phyloP scores from a whole-genome alignment of 257 asterid species.

The Solanum peruvianum region DNA sequence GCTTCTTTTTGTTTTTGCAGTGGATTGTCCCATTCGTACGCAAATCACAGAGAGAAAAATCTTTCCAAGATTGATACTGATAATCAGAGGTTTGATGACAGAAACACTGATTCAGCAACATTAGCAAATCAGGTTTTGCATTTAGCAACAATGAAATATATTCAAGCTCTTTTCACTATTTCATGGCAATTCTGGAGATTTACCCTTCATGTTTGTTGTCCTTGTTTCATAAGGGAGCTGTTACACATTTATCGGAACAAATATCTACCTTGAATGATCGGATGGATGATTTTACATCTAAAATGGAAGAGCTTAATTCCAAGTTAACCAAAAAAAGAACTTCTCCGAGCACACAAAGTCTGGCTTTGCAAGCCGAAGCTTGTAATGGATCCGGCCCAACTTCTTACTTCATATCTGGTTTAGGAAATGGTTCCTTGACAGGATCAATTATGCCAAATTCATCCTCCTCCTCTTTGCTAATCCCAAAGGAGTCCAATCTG shows the following conservation, averaged over 20 bases:
- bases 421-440: constrained; percentile 78
- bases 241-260: constrained; percentile 74
- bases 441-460: constrained; percentile 63
- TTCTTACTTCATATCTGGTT: constrained; percentile 70
- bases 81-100: constrained; percentile 37
- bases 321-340: constrained; percentile 40
- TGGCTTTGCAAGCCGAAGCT: constrained; percentile 39
- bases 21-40: constrained; percentile 81
- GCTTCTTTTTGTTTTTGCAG: constrained; percentile 21
- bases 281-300: constrained; percentile 79
- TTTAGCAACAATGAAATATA: neutral
- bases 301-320: constrained; percentile 65
- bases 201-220: neutral
- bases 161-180: neutral
- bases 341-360: constrained; percentile 45
- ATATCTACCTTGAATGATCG: constrained; percentile 73
- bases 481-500: constrained; percentile 61
- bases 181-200: neutral
- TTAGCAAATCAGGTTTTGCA: constrained; percentile 38
- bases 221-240: constrained; percentile 38
- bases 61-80: constrained; percentile 24
- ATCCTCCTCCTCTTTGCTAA: constrained; percentile 57
- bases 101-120: constrained; percentile 33
- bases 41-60: constrained; percentile 54
- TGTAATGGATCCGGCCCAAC: constrained; percentile 80